phyloP scores from a whole-genome alignment of 495 filamentous ascomycete species.

The Aspergillus steynii region DNA sequence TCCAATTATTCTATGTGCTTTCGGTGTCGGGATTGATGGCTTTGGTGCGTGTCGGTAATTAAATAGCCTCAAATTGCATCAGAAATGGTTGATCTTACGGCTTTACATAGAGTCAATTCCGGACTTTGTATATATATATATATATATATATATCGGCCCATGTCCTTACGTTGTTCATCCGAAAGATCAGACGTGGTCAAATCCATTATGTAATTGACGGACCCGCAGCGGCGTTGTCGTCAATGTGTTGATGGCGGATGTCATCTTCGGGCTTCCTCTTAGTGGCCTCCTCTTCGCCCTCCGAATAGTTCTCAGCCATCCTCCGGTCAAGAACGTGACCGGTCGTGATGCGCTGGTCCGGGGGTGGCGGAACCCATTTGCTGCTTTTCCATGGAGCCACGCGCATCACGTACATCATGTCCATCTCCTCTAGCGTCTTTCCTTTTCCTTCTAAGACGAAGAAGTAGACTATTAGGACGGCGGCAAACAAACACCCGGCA shows the following conservation, averaged over 20 bases:
- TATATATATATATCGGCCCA: too few species aligned
- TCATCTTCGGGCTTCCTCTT: constrained; percentile 15
- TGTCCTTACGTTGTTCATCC: too few species aligned
- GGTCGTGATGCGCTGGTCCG: constrained; percentile 34
- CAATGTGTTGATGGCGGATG: constrained; percentile 26
- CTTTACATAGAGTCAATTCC: background rate
- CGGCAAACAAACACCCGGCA: constrained; percentile 65
- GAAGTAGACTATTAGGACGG: constrained; percentile 69
- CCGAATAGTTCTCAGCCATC: constrained; percentile 21
- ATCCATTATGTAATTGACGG: constrained; percentile 1
- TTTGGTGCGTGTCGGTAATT: background rate
- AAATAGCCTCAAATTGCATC: background rate
- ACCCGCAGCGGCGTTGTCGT: constrained; percentile 14
- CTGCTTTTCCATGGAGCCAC: constrained; percentile 63
- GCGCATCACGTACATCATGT: constrained; percentile 74
- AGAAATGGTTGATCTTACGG: background rate
- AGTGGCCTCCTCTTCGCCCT: constrained; percentile 18
- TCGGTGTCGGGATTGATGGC: background rate
- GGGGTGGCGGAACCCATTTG: constrained; percentile 31
- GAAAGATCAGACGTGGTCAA: background rate
- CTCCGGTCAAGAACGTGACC: constrained; percentile 32
- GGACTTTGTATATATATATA: background rate
- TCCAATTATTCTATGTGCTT: background rate
- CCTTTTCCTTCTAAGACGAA: constrained; percentile 68
- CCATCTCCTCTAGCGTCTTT: constrained; percentile 73